Evolutionary conservation across 1,284 basidiomycete species (phyloP).

Genomic region (Marasmius tenuissimus): DNA sequence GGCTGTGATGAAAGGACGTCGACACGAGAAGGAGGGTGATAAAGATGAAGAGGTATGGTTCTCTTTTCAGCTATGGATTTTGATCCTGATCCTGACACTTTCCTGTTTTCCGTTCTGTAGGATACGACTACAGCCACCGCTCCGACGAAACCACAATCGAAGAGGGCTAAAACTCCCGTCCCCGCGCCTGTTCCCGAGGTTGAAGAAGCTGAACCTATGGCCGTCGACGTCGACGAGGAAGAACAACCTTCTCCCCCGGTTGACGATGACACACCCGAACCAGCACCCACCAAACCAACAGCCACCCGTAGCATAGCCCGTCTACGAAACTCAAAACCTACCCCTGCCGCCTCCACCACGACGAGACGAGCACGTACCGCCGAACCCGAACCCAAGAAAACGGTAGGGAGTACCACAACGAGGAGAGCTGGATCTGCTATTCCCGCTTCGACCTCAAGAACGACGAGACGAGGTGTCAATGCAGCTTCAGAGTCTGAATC

Average conservation of each 20-base stretch:
- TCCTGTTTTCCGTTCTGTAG: not conserved
- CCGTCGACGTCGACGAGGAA: no score
- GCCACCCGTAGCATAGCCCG: not conserved
- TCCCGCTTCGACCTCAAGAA: not conserved
- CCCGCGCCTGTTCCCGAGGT: not conserved
- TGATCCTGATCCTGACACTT: not conserved
- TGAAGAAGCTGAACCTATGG: not conserved
- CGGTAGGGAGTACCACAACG: no score
- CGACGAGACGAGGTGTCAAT: not conserved
- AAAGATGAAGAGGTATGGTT: not conserved
- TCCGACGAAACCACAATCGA: not conserved
- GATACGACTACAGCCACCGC: not conserved
- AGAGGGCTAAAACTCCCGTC: not conserved
- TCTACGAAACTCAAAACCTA: not conserved
- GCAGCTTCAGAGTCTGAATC: not conserved
- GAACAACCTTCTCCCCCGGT: no score
- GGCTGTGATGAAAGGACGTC: constrained; percentile 2
- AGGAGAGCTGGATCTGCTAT: not conserved
- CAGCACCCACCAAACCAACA: not conserved
- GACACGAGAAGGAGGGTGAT: not conserved
- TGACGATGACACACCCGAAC: no score
- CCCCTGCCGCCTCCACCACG: not conserved
- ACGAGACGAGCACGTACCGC: not conserved
- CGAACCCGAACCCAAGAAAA: not conserved
- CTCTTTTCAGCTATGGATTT: not conserved